Percentiles rank a stretch among this genome's conserved stretches.
Conservation (phyloP, 371 early-diverging fungal genomes). For the Lichtheimia corymbifera region DNA sequence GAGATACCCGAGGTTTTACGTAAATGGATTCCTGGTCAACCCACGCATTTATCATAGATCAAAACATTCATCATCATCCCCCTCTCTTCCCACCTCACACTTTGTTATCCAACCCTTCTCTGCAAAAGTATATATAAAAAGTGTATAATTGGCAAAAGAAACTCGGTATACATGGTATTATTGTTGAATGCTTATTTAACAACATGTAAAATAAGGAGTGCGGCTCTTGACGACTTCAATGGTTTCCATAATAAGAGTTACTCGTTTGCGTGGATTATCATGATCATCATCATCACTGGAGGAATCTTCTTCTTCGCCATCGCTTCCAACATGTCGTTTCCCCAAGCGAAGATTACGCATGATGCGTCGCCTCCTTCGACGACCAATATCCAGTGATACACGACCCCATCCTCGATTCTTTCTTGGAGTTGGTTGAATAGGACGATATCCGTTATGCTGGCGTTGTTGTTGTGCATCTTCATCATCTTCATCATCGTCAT, state of each 20-base stretch:
- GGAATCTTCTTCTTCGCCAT: slow-evolving; percentile 15
- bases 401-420: slow-evolving; percentile 18
- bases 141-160: too few species aligned
- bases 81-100: too few species aligned
- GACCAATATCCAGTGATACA: slow-evolving; percentile 21
- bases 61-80: too few species aligned
- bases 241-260: slow-evolving; percentile 25
- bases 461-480: slow-evolving; percentile 6
- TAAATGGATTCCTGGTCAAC: slow-evolving; percentile 68
- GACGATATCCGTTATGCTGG: background rate
- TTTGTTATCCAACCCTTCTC: too few species aligned
- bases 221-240: slow-evolving; percentile 26
- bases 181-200: slow-evolving; percentile 11
- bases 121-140: too few species aligned
- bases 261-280: slow-evolving; percentile 14
- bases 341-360: slow-evolving; percentile 14
- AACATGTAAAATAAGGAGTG: slow-evolving; percentile 29
- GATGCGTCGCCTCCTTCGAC: slow-evolving; percentile 13
- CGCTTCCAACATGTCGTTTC: slow-evolving; percentile 16
- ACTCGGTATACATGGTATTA: background rate
- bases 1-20: slow-evolving; percentile 70
- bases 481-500: background rate
- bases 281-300: slow-evolving; percentile 14
- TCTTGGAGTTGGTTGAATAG: slow-evolving; percentile 2
- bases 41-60: slow-evolving; percentile 6